phyloP scores from a whole-genome alignment of 2,329 filamentous ascomycete species.

The Hymenoscyphus scutula region DNA sequence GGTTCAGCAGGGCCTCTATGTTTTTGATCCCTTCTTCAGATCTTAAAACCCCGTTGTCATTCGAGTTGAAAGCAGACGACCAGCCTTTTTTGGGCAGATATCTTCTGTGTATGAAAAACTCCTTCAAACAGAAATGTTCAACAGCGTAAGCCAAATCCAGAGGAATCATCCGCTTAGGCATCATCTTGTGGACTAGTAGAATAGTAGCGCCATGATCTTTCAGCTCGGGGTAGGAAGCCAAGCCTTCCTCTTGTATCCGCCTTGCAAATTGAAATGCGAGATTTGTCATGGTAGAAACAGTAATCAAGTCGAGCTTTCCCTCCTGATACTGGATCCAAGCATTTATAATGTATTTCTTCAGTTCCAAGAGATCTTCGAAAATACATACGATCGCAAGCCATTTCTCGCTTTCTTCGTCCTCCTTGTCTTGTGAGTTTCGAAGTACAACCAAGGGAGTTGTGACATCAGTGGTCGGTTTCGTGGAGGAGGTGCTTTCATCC shows the following conservation, averaged over 20 bases:
- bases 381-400: slow-evolving; percentile 16
- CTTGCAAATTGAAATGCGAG: slow-evolving; percentile 14
- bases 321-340: slow-evolving; percentile 12
- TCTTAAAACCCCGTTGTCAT: not conserved
- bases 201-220: not conserved
- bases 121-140: too few species aligned
- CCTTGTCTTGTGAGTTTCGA: not conserved
- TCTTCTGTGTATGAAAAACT: too few species aligned
- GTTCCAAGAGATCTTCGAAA: slow-evolving; percentile 12
- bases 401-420: slow-evolving; percentile 17
- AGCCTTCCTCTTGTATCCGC: not conserved
- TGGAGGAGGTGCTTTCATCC: not conserved
- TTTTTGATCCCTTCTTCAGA: not conserved
- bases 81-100: too few species aligned
- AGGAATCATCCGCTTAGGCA: not conserved
- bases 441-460: not conserved
- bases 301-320: slow-evolving; percentile 15
- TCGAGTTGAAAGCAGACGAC: too few species aligned
- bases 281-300: slow-evolving; percentile 15
- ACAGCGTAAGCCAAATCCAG: not conserved
- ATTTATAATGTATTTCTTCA: slow-evolving; percentile 11
- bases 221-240: slow-evolving; percentile 1
- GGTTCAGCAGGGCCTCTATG: not conserved
- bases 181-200: not conserved
- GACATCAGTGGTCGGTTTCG: not conserved